These are phyloP conservation scores for Tulasnella sp. DNA, from an alignment of 768 basidiomycete genomes.

Conservation along the genomic window DNA sequence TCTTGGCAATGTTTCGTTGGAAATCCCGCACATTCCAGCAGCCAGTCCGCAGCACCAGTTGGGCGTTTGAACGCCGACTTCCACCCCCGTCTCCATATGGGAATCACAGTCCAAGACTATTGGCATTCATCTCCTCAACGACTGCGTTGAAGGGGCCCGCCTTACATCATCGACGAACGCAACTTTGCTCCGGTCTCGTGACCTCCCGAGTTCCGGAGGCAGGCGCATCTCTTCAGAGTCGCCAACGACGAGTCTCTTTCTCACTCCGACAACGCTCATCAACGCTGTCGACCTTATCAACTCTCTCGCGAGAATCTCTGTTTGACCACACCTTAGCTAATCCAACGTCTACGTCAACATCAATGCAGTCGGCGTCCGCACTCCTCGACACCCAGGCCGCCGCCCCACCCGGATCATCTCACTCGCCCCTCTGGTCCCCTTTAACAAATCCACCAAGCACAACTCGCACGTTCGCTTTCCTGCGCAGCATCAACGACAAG, in stretches of 20 bases:
- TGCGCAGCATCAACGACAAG: constrained; percentile 30
- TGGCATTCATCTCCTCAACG: not conserved
- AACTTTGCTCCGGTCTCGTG: not conserved
- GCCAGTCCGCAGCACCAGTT: not conserved
- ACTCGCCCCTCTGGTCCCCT: constrained; percentile 15
- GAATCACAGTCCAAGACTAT: not conserved
- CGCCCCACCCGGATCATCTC: not conserved
- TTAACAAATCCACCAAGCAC: not conserved
- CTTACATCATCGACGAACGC: not conserved
- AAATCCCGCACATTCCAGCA: constrained; percentile 3
- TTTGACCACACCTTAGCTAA: not conserved
- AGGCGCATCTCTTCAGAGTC: not conserved
- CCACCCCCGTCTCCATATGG: not conserved
- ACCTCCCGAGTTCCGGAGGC: not conserved
- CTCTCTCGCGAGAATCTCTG: not conserved
- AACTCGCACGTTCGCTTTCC: constrained; percentile 22
- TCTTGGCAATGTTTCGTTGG: constrained; percentile 9
- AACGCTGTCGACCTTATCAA: not conserved
- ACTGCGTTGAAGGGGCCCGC: not conserved
- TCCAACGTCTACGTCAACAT: not conserved
- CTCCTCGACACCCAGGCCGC: constrained; percentile 1
- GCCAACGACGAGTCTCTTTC: not conserved
- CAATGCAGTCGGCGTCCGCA: not conserved
- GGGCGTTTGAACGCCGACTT: constrained; percentile 4
- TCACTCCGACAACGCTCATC: not conserved